Conservation (phyloP, 176 grass and related monocot genomes). For the Cenchrus americanus region DNA sequence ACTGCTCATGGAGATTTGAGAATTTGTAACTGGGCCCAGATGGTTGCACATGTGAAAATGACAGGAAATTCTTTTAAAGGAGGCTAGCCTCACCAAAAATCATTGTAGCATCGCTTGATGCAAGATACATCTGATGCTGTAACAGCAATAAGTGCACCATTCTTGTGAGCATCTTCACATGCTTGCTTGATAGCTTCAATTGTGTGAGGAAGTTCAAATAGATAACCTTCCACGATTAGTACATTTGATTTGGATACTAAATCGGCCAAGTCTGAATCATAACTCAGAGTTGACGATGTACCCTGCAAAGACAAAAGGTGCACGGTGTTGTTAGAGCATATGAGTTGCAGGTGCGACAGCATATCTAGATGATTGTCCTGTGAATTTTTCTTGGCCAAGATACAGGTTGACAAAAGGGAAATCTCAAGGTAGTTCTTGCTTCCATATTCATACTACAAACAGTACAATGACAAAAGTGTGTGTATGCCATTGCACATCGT, state of each 20-base stretch:
- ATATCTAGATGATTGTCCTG: slow-evolving; percentile 4
- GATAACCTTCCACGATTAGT: slow-evolving; percentile 84
- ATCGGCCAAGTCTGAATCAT: slow-evolving; percentile 71
- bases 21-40: neutral
- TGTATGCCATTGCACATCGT: no score
- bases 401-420: neutral
- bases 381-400: neutral
- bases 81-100: slow-evolving; percentile 71
- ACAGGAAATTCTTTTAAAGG: slow-evolving; percentile 10
- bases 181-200: slow-evolving; percentile 88
- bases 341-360: neutral
- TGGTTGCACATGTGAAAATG: slow-evolving; percentile 15
- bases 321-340: slow-evolving; percentile 14
- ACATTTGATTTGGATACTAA: slow-evolving; percentile 85
- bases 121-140: slow-evolving; percentile 93
- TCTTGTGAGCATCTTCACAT: slow-evolving; percentile 84
- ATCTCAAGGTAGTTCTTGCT: neutral
- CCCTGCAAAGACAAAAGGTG: slow-evolving; percentile 56
- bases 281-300: slow-evolving; percentile 77
- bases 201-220: slow-evolving; percentile 86
- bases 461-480: neutral
- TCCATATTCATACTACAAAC: slow-evolving; percentile 22
- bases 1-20: neutral
- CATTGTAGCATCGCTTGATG: slow-evolving; percentile 79
- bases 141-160: slow-evolving; percentile 81